Evolutionary conservation across 148 eudicot species (phyloP).

Genomic region (Mesembryanthemum crystallinum): DNA sequence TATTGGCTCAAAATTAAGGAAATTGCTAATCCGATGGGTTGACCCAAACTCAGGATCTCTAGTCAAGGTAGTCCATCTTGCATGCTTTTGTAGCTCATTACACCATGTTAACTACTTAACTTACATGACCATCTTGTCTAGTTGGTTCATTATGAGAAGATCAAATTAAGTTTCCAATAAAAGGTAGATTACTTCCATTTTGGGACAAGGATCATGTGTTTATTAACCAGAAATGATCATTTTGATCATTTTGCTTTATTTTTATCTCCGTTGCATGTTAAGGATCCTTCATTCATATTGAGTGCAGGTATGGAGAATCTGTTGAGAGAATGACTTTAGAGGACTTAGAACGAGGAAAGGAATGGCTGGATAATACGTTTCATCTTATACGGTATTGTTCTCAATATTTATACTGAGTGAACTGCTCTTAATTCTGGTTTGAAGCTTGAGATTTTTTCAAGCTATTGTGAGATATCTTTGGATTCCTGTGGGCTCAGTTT

Average conservation of each 20-base stretch:
- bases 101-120: background rate
- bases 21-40: too few relatives aligned
- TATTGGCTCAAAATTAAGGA: too few relatives aligned
- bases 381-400: slow-evolving; percentile 66
- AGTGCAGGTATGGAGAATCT: slow-evolving; percentile 58
- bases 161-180: background rate
- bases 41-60: too few relatives aligned
- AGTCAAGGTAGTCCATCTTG: background rate
- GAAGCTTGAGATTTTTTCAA: too few relatives aligned
- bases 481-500: too few relatives aligned
- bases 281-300: background rate
- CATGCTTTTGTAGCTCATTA: background rate
- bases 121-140: background rate
- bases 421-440: background rate
- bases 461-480: background rate
- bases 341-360: slow-evolving; percentile 75
- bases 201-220: slow-evolving; percentile 3
- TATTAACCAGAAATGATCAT: too few relatives aligned
- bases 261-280: background rate
- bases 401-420: background rate
- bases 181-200: background rate
- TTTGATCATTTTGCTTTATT: background rate
- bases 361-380: slow-evolving; percentile 78
- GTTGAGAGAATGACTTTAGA: slow-evolving; percentile 65
- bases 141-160: background rate